phyloP scores from a whole-genome alignment of 108 stramenopile species.

The Cyclostephanos tholiformis region DNA sequence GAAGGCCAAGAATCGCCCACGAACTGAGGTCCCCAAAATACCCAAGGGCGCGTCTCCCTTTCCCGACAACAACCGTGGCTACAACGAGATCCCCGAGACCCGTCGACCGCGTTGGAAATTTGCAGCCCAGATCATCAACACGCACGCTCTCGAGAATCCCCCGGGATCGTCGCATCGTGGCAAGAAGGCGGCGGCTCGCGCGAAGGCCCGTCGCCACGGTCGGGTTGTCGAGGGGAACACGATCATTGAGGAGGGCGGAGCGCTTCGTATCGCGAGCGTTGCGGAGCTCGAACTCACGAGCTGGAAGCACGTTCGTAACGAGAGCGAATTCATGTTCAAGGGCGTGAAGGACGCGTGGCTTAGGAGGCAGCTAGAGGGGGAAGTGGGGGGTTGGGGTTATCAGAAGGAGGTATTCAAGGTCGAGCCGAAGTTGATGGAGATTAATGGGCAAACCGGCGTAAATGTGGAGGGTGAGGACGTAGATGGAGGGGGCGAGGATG shows the following conservation, averaged over 20 bases:
- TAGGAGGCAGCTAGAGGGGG: slow-evolving; percentile 58
- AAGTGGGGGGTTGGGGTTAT: slow-evolving; percentile 72
- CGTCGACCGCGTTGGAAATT: slow-evolving; percentile 77
- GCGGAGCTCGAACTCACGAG: slow-evolving; percentile 71
- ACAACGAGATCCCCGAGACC: slow-evolving; percentile 17
- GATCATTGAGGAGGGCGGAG: slow-evolving; percentile 73
- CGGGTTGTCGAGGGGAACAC: slow-evolving; percentile 59
- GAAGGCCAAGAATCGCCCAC: slow-evolving; percentile 1
- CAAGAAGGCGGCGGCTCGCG: slow-evolving; percentile 30
- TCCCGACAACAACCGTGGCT: slow-evolving; percentile 54
- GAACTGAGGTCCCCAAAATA: slow-evolving; percentile 25
- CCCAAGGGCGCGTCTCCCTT: slow-evolving; percentile 40
- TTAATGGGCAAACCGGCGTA: slow-evolving; percentile 16
- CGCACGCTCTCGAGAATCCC: slow-evolving; percentile 54
- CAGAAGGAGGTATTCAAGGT: slow-evolving; percentile 39
- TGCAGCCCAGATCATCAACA: slow-evolving; percentile 82
- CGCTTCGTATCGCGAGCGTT: slow-evolving; percentile 68
- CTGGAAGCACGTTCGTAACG: slow-evolving; percentile 77
- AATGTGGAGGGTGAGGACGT: slow-evolving; percentile 5
- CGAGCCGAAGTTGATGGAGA: slow-evolving; percentile 13
- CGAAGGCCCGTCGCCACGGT: slow-evolving; percentile 45
- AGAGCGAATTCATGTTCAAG: slow-evolving; percentile 67
- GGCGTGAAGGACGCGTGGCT: slow-evolving; percentile 81
- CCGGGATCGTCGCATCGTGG: slow-evolving; percentile 14
- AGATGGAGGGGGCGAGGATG: slow-evolving; percentile 15